Conservation (phyloP, 139 green algal species). For the Chara braunii region DNA sequence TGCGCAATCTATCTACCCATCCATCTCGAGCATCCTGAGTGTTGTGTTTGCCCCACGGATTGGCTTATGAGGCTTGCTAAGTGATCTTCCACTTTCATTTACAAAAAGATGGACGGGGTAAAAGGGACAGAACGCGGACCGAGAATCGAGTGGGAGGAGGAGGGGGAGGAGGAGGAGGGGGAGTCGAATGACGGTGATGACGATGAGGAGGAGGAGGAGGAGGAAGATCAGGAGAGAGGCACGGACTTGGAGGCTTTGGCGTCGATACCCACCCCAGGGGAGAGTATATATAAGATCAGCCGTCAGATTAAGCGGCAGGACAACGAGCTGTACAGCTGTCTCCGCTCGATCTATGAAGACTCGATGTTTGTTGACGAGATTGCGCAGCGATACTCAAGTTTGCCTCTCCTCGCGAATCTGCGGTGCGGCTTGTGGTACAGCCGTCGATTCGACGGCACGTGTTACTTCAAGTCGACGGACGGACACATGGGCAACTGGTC, state of each 20-base stretch:
- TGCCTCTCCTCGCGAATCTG: conserved; percentile 79
- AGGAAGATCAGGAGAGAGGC: background rate
- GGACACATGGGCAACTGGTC: conserved; percentile 79
- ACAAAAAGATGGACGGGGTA: too few relatives aligned
- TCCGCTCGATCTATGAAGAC: conserved; percentile 63
- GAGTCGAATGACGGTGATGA: background rate
- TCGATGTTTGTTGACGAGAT: conserved; percentile 60
- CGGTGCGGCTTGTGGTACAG: conserved; percentile 79
- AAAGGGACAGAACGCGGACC: background rate
- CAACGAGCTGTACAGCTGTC: conserved; percentile 63
- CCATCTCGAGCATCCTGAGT: too few relatives aligned
- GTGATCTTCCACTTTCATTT: too few relatives aligned
- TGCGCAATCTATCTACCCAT: too few relatives aligned
- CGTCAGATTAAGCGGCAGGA: conserved; percentile 55
- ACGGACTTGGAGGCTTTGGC: background rate
- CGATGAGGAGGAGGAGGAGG: background rate
- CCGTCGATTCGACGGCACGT: conserved; percentile 40
- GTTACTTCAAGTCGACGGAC: conserved; percentile 95
- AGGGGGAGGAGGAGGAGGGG: background rate
- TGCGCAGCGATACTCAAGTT: conserved; percentile 40
- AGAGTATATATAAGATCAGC: conserved; percentile 39
- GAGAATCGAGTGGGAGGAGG: background rate
- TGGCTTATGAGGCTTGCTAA: too few relatives aligned
- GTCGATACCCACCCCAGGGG: background rate
- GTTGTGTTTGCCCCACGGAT: too few relatives aligned